Evolutionary conservation across 495 filamentous ascomycete species (phyloP).

Genomic region (Corynascus novoguineensis): DNA sequence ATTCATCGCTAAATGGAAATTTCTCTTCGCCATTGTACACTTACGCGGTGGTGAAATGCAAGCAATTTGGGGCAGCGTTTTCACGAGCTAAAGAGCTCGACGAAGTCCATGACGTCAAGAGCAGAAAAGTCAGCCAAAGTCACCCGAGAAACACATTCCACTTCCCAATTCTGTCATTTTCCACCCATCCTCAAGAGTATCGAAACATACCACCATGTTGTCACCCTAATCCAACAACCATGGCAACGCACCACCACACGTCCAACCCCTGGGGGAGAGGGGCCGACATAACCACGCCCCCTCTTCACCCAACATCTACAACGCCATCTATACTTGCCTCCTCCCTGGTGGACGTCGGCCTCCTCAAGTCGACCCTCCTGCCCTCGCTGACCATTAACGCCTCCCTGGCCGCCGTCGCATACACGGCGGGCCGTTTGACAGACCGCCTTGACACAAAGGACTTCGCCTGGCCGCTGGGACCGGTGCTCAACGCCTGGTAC

Average conservation of each 20-base stretch:
- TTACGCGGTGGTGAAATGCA: no score
- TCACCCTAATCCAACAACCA: neutral
- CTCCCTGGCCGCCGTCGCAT: constrained; percentile 43
- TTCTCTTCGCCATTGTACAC: no score
- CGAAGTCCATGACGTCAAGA: no score
- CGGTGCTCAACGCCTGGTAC: constrained; percentile 56
- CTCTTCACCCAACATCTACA: neutral
- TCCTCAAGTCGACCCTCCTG: constrained; percentile 47
- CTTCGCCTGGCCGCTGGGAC: constrained; percentile 50
- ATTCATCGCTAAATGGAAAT: no score
- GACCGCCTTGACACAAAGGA: constrained; percentile 53
- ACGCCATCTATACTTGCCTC: constrained; percentile 30
- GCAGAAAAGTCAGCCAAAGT: no score
- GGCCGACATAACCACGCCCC: neutral
- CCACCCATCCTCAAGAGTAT: no score
- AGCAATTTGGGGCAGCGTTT: no score
- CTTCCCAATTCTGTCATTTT: neutral
- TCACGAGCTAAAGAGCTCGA: no score
- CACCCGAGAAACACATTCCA: neutral
- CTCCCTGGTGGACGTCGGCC: constrained; percentile 36
- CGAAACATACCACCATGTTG: constrained; percentile 13
- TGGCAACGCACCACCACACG: neutral
- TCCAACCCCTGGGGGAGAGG: constrained; percentile 18
- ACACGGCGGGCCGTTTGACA: constrained; percentile 41
- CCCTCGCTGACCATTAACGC: constrained; percentile 46